Base-by-base conservation (phyloP, 2,329 filamentous ascomycete genomes). In the Alternaria sp. region DNA sequence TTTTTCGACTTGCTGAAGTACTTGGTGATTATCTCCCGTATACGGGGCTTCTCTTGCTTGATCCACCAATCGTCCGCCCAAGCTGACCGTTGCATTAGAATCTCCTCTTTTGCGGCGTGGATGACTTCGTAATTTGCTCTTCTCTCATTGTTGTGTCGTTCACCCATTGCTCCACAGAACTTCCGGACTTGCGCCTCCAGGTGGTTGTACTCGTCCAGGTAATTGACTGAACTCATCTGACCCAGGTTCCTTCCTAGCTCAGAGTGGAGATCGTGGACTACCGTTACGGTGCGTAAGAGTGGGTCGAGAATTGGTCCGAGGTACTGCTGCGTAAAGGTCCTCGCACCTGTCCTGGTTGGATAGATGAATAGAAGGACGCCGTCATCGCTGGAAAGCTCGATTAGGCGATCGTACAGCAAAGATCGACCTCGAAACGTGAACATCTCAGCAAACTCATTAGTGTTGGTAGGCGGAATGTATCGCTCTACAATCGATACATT, bases 11-110 rank as follows among this genome's bases (percentile, higher is more conserved):
- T 81, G 36, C 81, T 80, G 55, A 82, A 82, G 66, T 81, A 83
- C 36, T 78, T 80, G 15, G 76, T 81, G 54, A 84, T 77, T 6
- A 85, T 80, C 28, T 86, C 84, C 62, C 86, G 83, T 54, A 90
- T 85, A 13, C 88, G 83, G 11, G 84, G 81, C 69, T 87, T 87
- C 73, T 90, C 88, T 71, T 90, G 88, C 71, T 88, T 87, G 49
- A 87, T 84, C 82, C 86, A 90, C 88, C 88, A 90, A 59, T 89
- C 85, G 30, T 77, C 76, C 10, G 84, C 83, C 88, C 88, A 90
- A 3, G 85, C 81, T 19, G 82, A 79, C 26, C 86, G 81, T 55
- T 85, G 83, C 3, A 89, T 77, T 2, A 79, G 69, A 15, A 87
- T 83, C 57, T 83, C 81, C 43, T 87, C 82, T 62, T 82, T 85